A percentile compares a stretch with the other conserved stretches of the same genome.
phyloP scores from a whole-genome alignment of 164 flowering plant genomes.

The Vitis cinerea region DNA sequence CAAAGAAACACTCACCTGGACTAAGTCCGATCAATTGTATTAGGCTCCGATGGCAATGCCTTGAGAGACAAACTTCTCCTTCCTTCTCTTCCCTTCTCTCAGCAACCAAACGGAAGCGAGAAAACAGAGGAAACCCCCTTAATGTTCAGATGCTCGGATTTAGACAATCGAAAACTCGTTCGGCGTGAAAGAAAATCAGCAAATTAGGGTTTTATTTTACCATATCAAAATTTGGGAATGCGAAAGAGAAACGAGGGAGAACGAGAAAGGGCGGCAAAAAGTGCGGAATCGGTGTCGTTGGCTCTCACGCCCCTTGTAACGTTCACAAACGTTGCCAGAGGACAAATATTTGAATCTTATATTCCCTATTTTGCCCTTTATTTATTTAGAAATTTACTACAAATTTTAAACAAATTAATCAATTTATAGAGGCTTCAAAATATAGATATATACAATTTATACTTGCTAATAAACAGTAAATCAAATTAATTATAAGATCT shows the following conservation, averaged over 20 bases:
- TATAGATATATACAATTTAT: too few relatives aligned
- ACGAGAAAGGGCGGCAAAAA: background rate
- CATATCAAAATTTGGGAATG: background rate
- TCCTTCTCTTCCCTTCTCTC: background rate
- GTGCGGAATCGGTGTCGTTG: background rate
- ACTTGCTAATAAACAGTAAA: too few relatives aligned
- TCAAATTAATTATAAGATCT: too few relatives aligned
- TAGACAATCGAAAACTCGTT: too few relatives aligned
- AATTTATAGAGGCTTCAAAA: too few relatives aligned
- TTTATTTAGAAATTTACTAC: too few relatives aligned
- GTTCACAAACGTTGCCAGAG: conserved; percentile 1
- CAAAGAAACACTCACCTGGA: too few relatives aligned
- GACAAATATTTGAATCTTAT: background rate
- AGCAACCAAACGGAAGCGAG: background rate
- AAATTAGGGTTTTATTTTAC: background rate
- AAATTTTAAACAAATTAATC: too few relatives aligned
- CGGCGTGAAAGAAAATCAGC: background rate
- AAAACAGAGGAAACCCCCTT: background rate
- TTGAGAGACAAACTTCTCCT: background rate
- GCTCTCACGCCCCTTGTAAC: background rate
- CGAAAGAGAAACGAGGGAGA: too few relatives aligned
- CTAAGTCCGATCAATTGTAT: too few relatives aligned
- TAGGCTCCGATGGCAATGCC: too few relatives aligned
- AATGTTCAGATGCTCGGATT: too few relatives aligned
- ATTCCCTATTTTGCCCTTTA: conserved; percentile 9